Conservation (phyloP, 441 rosid species). For the Brassica balearica region DNA sequence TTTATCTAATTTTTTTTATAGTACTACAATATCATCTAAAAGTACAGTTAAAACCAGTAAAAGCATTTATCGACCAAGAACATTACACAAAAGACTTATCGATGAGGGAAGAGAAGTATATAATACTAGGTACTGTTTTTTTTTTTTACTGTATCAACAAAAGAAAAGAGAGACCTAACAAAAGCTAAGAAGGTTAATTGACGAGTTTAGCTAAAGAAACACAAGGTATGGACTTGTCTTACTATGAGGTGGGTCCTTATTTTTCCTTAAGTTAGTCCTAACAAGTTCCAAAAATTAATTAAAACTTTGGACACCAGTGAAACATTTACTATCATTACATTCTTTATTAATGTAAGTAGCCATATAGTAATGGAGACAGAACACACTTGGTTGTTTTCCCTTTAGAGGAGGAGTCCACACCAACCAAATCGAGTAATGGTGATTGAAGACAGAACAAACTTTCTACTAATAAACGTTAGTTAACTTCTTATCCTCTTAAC, state of each 20-base stretch:
- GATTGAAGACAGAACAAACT: neutral
- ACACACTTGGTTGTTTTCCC: neutral
- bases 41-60: neutral
- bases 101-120: neutral
- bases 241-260: neutral
- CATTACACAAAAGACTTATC: neutral
- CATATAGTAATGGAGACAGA: neutral
- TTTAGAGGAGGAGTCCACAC: slow-evolving; percentile 7
- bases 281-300: neutral
- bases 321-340: neutral
- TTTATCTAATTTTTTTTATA: neutral
- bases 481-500: neutral
- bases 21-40: neutral
- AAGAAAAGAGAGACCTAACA: slow-evolving; percentile 1
- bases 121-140: neutral
- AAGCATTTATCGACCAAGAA: neutral
- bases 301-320: neutral
- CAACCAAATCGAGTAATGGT: neutral
- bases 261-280: neutral
- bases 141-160: neutral
- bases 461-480: neutral
- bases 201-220: neutral
- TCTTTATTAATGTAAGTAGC: neutral
- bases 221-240: neutral
- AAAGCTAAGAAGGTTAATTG: neutral